These are phyloP conservation scores for Tubosaeta brunneosetosa DNA, from an alignment of 768 basidiomycete genomes.

Conservation along the genomic window DNA sequence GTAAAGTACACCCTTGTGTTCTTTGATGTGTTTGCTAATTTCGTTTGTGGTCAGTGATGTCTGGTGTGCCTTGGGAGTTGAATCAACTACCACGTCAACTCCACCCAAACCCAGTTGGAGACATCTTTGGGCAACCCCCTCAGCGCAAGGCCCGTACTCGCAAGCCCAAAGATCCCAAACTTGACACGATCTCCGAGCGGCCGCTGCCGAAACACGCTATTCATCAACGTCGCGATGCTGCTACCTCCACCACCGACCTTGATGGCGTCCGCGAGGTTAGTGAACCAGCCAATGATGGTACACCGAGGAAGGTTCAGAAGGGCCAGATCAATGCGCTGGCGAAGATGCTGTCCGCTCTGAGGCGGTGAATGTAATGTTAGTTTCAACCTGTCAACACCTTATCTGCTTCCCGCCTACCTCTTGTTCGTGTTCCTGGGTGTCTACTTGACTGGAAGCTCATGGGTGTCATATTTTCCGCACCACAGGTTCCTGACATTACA, in stretches of 20 bases:
- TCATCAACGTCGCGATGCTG: constrained; percentile 53
- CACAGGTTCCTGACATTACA: constrained; percentile 31
- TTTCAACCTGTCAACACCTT: constrained; percentile 4
- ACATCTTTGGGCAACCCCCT: constrained; percentile 54
- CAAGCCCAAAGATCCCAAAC: constrained; percentile 60
- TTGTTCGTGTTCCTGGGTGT: constrained; percentile 5
- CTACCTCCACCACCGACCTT: constrained; percentile 74
- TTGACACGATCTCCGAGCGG: constrained; percentile 76
- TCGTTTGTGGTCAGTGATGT: constrained; percentile 49
- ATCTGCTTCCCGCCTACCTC: not conserved
- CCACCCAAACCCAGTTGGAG: constrained; percentile 55
- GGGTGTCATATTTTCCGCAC: constrained; percentile 14
- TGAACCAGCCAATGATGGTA: constrained; percentile 33
- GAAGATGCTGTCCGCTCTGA: constrained; percentile 84
- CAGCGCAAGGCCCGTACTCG: constrained; percentile 62
- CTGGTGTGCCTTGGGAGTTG: constrained; percentile 74
- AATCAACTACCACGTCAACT: constrained; percentile 63
- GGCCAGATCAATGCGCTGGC: constrained; percentile 87
- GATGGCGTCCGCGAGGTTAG: constrained; percentile 28
- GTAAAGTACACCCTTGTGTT: constrained; percentile 40
- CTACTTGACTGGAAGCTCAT: constrained; percentile 20
- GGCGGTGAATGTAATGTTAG: constrained; percentile 46
- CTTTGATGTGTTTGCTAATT: not conserved
- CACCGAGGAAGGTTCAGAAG: constrained; percentile 77
- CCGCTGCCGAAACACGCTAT: constrained; percentile 47